These are phyloP conservation scores for Lactifluus pinguis DNA, from an alignment of 768 basidiomycete genomes.

Conservation along the genomic window DNA sequence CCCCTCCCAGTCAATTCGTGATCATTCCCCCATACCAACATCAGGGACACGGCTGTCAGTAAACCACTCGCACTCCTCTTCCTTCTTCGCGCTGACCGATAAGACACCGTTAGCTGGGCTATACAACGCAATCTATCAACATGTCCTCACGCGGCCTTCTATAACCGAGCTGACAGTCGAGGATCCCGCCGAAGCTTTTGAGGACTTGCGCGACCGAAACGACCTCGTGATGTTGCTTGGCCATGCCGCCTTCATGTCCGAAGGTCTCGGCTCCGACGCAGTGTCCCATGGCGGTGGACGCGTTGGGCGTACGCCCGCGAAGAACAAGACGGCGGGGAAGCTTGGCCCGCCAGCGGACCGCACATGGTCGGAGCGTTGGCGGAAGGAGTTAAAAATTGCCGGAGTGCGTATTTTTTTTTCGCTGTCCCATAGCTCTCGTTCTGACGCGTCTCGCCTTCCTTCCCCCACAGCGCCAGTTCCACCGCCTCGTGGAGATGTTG, in stretches of 20 bases:
- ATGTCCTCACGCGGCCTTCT: slow-evolving; percentile 52
- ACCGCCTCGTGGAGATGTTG: slow-evolving; percentile 87
- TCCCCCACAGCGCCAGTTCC: slow-evolving; percentile 73
- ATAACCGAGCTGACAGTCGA: slow-evolving; percentile 94
- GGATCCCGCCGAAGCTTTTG: slow-evolving; percentile 96
- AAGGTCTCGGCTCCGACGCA: slow-evolving; percentile 47
- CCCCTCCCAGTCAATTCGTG: slow-evolving; percentile 71
- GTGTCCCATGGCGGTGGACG: slow-evolving; percentile 28
- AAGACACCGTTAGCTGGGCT: slow-evolving; percentile 53
- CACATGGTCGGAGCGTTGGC: slow-evolving; percentile 70
- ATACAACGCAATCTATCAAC: slow-evolving; percentile 77
- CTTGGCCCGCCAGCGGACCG: slow-evolving; percentile 73
- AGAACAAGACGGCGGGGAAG: slow-evolving; percentile 37
- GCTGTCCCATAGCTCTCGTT: neutral
- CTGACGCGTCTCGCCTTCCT: neutral
- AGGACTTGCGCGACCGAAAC: slow-evolving; percentile 88
- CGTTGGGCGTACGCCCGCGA: slow-evolving; percentile 28
- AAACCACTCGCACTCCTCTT: neutral
- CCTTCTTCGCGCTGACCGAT: neutral
- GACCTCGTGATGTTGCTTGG: slow-evolving; percentile 74
- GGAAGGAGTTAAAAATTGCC: slow-evolving; percentile 81
- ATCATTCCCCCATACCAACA: slow-evolving; percentile 87
- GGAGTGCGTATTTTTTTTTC: slow-evolving; percentile 37
- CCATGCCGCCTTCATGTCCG: slow-evolving; percentile 55
- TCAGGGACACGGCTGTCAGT: slow-evolving; percentile 83